A percentile compares a stretch with the other conserved stretches of the same genome.
These are phyloP conservation scores for Aphanomyces stellatus DNA, from an alignment of 352 stramenopile species.

Conservation along the genomic window DNA sequence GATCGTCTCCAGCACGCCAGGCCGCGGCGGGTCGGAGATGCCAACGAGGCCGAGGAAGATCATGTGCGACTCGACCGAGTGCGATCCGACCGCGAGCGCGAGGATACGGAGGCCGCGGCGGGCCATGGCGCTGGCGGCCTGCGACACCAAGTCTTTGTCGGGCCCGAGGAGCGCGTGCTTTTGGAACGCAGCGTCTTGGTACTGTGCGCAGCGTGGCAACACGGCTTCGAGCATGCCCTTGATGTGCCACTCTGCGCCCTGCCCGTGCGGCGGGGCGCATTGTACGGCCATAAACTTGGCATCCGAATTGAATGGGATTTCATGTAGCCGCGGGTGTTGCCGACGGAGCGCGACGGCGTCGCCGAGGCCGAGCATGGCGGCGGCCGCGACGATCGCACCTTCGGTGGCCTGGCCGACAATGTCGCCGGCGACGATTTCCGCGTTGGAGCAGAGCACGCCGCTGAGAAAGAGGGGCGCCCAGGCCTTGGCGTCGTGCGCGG, in stretches of 20 bases:
- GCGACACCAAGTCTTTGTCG: conserved; percentile 56
- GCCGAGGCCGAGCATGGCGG: conserved; percentile 41
- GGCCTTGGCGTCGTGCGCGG: conserved; percentile 31
- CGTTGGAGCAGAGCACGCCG: conserved; percentile 74
- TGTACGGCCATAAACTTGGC: conserved; percentile 95
- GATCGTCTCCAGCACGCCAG: conserved; percentile 57
- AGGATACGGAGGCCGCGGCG: conserved; percentile 78
- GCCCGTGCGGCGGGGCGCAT: conserved; percentile 45
- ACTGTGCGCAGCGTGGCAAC: conserved; percentile 57
- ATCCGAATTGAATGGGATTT: conserved; percentile 94
- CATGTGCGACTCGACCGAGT: conserved; percentile 64
- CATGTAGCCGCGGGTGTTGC: conserved; percentile 67
- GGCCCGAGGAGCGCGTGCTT: conserved; percentile 48
- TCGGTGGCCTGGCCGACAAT: conserved; percentile 77
- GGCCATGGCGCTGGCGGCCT: conserved; percentile 58
- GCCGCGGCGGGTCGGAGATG: conserved; percentile 79
- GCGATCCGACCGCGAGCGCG: conserved; percentile 81
- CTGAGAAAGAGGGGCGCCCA: conserved; percentile 62
- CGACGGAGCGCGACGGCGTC: conserved; percentile 26
- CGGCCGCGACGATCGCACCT: conserved; percentile 56
- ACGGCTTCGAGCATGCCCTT: conserved; percentile 83
- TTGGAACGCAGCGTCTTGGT: conserved; percentile 63
- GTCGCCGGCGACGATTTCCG: conserved; percentile 50
- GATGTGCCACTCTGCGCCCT: conserved; percentile 52
- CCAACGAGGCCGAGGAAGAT: conserved; percentile 91